phyloP scores from a whole-genome alignment of 305 asterid genomes.

The Plantago lanceolata region DNA sequence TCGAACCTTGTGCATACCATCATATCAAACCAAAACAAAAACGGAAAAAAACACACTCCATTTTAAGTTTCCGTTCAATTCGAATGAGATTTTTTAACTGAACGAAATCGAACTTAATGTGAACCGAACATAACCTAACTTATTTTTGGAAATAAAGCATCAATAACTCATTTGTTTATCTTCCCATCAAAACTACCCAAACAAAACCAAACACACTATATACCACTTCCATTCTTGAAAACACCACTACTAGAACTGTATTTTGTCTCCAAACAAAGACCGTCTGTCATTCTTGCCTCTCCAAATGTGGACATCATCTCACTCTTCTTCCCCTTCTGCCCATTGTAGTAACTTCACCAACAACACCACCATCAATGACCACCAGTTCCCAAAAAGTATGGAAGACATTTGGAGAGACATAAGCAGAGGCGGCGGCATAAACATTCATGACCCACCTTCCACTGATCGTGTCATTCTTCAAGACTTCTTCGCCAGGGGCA shows the following conservation, averaged over 20 bases:
- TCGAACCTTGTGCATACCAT: slow-evolving; percentile 10
- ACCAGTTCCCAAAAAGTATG: slow-evolving; percentile 38
- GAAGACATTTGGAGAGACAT: slow-evolving; percentile 82
- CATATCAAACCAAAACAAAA: not conserved
- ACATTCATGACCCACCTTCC: slow-evolving; percentile 15
- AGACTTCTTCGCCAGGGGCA: slow-evolving; percentile 51
- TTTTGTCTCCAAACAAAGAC: not conserved
- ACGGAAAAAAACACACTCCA: too few species aligned
- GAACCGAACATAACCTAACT: too few species aligned
- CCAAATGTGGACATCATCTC: slow-evolving; percentile 36
- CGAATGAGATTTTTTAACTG: too few species aligned
- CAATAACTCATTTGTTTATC: not conserved
- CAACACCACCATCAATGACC: slow-evolving; percentile 9
- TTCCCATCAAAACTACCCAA: not conserved
- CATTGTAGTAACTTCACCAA: not conserved
- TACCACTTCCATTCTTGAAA: not conserved
- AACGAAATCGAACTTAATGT: too few species aligned
- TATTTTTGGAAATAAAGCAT: not conserved
- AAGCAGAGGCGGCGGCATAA: slow-evolving; percentile 29
- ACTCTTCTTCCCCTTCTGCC: slow-evolving; percentile 22
- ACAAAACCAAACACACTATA: slow-evolving; percentile 3
- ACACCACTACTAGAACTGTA: too few species aligned
- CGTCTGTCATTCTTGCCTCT: not conserved
- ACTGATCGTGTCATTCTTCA: slow-evolving; percentile 42
- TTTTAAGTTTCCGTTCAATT: too few species aligned